These are phyloP conservation scores for Sarocladiaceae sp. DNA, from an alignment of 2,329 filamentous ascomycete genomes.

Conservation along the genomic window DNA sequence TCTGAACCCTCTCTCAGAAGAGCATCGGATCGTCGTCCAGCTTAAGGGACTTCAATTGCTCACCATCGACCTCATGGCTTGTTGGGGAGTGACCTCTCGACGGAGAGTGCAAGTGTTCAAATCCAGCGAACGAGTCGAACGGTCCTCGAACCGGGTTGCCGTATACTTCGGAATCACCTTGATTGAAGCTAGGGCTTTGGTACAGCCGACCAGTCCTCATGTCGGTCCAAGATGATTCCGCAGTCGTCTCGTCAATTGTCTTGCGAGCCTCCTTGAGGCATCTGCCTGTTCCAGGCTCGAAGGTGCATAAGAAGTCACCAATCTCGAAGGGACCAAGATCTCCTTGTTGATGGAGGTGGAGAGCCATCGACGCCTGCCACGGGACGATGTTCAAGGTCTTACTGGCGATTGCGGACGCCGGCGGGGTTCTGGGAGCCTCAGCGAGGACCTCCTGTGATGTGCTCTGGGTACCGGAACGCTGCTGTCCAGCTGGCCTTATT, in stretches of 20 bases:
- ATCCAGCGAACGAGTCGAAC: background rate
- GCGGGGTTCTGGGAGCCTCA: background rate
- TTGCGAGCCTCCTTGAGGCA: background rate
- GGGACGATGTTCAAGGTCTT: background rate
- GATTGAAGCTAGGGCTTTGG: background rate
- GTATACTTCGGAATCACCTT: background rate
- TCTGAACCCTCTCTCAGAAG: background rate
- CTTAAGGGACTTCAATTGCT: background rate
- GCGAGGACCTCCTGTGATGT: background rate
- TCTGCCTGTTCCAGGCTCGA: background rate
- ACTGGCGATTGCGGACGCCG: background rate
- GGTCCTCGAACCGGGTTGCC: background rate
- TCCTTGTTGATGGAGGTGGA: background rate
- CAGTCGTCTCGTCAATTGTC: background rate
- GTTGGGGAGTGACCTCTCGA: background rate
- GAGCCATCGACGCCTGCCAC: slow-evolving; percentile 5
- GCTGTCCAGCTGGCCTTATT: too few relatives aligned
- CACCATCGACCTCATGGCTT: background rate
- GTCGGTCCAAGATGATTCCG: background rate
- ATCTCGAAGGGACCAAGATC: slow-evolving; percentile 10
- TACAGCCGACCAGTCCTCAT: background rate
- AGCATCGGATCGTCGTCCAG: background rate
- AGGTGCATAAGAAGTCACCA: slow-evolving; percentile 8
- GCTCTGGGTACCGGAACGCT: too few relatives aligned
- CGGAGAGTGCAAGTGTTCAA: background rate